Base-by-base conservation (phyloP, 768 basidiomycete genomes). In the Termitomyces heimii region DNA sequence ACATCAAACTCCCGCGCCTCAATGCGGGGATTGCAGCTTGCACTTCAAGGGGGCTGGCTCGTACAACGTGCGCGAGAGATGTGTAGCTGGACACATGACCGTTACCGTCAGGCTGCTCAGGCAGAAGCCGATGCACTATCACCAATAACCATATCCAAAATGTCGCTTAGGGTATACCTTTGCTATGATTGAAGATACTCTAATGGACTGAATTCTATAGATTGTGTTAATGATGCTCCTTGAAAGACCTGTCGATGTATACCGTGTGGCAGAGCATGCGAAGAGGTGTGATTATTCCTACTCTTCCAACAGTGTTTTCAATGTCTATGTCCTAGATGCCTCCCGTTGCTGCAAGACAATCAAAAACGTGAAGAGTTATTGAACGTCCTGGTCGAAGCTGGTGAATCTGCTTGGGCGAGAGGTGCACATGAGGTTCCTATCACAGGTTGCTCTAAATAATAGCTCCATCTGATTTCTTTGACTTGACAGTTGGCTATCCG, bases 61-160 rank as follows among this genome's bases (percentile, higher is more conserved):
- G 81, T 86, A 6, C 84, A 86, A 56, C 74, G 84, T 49, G 87
- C 85, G 4, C 73, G 87, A 35, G 87, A 89, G 63, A 87, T 88
- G 86, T 88, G 85, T 68, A 84, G 81, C 63, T 88, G 88, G 68
- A 75, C 84, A 4, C 87, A 90, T 68, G 87, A 89, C 65, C 75
- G 86, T 45, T 90, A 88, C 69, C 79, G 86, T 9, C 86, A 88
- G 68, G 87, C 87, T 10, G 85, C 84, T 9, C 81, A 84, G 62
- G 79, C 77, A 4, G 85, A 87, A 66, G 82, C 77, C 0, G 75
- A 77, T 40, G 68, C 67, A 4, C 73, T 87, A 13, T 73, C 85
- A 0, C 68, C 71, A 52, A 77, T 78, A 16, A 67, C 73, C 1
- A 71, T 82, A 45, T 78, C 84, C 24, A 86, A 82, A 66, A 89